Base-by-base conservation (phyloP, 2,329 filamentous ascomycete genomes). In the Penicillium fuscoglaucum region DNA sequence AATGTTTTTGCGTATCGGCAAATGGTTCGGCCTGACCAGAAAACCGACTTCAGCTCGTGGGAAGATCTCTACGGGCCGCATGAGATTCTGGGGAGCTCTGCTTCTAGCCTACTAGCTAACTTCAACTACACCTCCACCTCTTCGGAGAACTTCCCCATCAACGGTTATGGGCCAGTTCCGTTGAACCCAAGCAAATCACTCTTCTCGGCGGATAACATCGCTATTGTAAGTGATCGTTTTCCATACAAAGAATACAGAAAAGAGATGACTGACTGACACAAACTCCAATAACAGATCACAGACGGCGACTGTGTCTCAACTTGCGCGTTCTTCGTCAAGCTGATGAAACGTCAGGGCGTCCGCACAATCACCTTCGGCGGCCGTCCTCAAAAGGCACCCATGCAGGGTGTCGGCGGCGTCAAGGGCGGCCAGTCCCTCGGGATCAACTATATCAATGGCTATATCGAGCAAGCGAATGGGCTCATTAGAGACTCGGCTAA, bases 341-440 rank as follows among this genome's bases (percentile, higher is more conserved):
- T 86, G 26, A 80, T 87, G 77, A 78, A 79, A 7, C 76, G 79
- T 57, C 78, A 76, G 33, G 80, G 82, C 24, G 81, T 88, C 2
- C 82, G 82, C 61, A 83, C 82, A 37, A 78, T 88, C 46, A 79
- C 79, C 1, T 76, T 87, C 26, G 87, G 88, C 10, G 88, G 88
- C 1, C 82, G 84, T 1, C 82, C 87, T 0, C 72, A 75, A 12
- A 66, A 77, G 0, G 76, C 74, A 4, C 80, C 82, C 0, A 89
- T 87, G 76, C 85, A 88, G 74, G 81, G 79, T 5, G 78, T 88
- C 19, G 86, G 87, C n/a, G 87, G 87, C n/a, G 81, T 85, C 48
- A 86, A 87, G 66, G 87, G 87, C 33, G 65, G 66, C 40, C 64
- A 69, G 58, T 68, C 77, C 2, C 56, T 74, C 6, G 57, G 58